Evolutionary conservation across 2,329 filamentous ascomycete species (phyloP), one percentile per base, ranked within the genome.

Genomic region (Aspergillus puulaauensis): DNA sequence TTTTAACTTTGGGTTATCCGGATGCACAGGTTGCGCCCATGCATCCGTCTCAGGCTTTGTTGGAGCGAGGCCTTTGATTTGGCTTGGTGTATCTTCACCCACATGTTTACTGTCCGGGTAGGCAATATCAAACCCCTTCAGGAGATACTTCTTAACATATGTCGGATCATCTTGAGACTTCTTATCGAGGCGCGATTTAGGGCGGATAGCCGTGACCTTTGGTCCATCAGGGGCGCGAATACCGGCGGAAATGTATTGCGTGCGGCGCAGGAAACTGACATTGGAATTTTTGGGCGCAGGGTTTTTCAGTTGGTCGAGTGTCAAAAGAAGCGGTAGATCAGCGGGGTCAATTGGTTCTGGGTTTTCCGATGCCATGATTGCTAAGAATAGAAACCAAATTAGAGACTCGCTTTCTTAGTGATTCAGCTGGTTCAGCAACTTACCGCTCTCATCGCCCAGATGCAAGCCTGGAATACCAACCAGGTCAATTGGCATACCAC

Each of bases 401-500:
- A 64, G 59, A 56, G 66, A 35, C 54, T 27, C 56, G 5, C 44
- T 39, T 52, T 46, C n/a, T 39, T 9, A 33, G 40, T 52, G 48
- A 39, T 17, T 21, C 41, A 39, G 17, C 14, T 37, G 21, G 35
- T 27, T 45, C 46, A 17, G 45, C 41, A 45, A 72, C 80, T 61
- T 82, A 97, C 93, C 91, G 77, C 89, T 89, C 80, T 98, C 93
- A 73, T 98, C 92, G 58, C 93, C 93, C 69, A 98, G 88, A 70
- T 98, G 97, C 57, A 98, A 88, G 31, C 93, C 92, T 6, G 93
- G 93, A 79, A 98, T 91, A 69, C 95, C 95, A 57, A 98, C 90
- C 66, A 99, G 79, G 73, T 98, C 93, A 71, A 99, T 86, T 59
- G 93, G 92, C 95, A 99, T 98, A 57, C 95, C 95, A 66, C 98